phyloP scores from a whole-genome alignment of 2,329 filamentous ascomycete species.

The Paramyrothecium sp. region DNA sequence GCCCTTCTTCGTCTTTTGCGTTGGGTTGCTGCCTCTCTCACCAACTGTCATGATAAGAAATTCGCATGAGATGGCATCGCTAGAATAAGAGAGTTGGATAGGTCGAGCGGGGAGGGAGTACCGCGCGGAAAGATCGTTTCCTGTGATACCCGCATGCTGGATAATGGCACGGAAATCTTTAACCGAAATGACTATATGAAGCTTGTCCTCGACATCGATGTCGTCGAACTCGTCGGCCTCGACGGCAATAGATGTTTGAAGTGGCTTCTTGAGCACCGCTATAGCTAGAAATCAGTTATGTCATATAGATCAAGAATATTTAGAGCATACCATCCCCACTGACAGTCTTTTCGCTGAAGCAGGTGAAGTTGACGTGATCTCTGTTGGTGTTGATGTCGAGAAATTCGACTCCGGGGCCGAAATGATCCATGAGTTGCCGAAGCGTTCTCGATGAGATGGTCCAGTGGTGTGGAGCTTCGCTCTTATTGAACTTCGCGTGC shows the following conservation, averaged over 20 bases:
- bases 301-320: not conserved
- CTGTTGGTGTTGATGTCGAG: conserved; percentile 75
- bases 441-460: conserved; percentile 68
- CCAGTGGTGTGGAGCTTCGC: conserved; percentile 68
- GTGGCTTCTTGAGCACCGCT: conserved; percentile 77
- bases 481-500: conserved; percentile 71
- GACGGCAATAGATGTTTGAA: conserved; percentile 76
- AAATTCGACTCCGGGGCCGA: conserved; percentile 77
- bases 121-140: conserved; percentile 62
- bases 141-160: conserved; percentile 68
- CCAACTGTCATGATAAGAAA: conserved; percentile 83
- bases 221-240: conserved; percentile 76
- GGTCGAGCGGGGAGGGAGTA: conserved; percentile 72
- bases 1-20: conserved; percentile 46
- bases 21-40: conserved; percentile 52
- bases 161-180: conserved; percentile 82
- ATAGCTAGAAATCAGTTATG: conserved; percentile 9
- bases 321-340: conserved; percentile 49
- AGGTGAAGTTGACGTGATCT: conserved; percentile 74
- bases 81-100: conserved; percentile 69
- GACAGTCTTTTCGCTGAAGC: conserved; percentile 76
- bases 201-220: conserved; percentile 70
- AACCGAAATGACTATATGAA: conserved; percentile 78
- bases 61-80: conserved; percentile 68
- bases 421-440: conserved; percentile 76